Conservation (phyloP, 169 alveolate genomes). For the Eimeria sp. region DNA sequence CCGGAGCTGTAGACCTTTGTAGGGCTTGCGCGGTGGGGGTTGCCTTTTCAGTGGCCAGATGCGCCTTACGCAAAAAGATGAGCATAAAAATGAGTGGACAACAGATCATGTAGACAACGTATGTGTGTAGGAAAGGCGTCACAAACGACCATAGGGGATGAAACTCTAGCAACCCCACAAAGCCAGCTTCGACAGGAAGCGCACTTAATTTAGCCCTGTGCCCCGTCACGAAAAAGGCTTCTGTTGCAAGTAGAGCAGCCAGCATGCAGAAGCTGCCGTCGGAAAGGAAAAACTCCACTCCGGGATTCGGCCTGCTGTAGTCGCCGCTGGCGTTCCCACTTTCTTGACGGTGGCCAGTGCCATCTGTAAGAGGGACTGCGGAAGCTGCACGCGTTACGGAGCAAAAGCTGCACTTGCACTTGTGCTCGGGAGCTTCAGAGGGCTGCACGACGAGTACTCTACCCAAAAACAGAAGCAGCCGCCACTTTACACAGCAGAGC, state of each 20-base stretch:
- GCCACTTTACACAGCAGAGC: slow-evolving; percentile 53
- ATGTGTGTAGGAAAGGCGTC: slow-evolving; percentile 50
- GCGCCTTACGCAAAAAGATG: slow-evolving; percentile 44
- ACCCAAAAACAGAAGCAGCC: slow-evolving; percentile 35
- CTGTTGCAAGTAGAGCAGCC: slow-evolving; percentile 35
- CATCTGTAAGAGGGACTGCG: not conserved
- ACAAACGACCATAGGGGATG: slow-evolving; percentile 48
- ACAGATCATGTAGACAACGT: slow-evolving; percentile 7
- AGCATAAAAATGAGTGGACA: slow-evolving; percentile 58
- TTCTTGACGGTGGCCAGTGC: not conserved
- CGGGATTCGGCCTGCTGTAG: not conserved
- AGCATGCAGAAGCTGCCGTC: slow-evolving; percentile 30
- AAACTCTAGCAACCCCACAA: slow-evolving; percentile 61
- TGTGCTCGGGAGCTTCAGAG: not conserved
- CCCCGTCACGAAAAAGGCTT: slow-evolving; percentile 52
- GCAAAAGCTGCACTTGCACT: slow-evolving; percentile 41
- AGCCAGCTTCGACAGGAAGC: slow-evolving; percentile 69
- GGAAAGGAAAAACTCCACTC: slow-evolving; percentile 32
- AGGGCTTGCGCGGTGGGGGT: not conserved
- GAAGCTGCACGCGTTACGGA: too few relatives aligned
- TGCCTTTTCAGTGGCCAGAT: not conserved
- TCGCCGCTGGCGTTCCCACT: not conserved
- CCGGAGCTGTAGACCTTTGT: slow-evolving; percentile 5
- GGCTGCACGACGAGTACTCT: slow-evolving; percentile 10
- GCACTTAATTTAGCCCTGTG: slow-evolving; percentile 76